Evolutionary conservation across 306 rosid species (phyloP), one percentile per base, ranked within the genome.

Genomic region (Castanopsis chinensis): DNA sequence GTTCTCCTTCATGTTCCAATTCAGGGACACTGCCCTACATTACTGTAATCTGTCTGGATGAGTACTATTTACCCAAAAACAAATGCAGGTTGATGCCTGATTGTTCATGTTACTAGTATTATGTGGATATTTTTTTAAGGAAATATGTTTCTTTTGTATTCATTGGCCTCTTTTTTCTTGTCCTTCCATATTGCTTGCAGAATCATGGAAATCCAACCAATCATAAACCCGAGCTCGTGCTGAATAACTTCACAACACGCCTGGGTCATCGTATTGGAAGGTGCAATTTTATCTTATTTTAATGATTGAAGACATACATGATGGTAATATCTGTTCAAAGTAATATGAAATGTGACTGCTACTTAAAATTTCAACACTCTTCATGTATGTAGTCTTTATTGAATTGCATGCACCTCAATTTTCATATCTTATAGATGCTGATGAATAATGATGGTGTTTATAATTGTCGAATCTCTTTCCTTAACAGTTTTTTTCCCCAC

Each of bases 191-290:
- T 65, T 81, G 72, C 71, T 69, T 84, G 81, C 87, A 95, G 99
- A 89, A 88, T 89, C 99, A 95, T 88, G 99, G 99, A 76, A 82
- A 73, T 72, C 99, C 99, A 77, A 95, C 99, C 33, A 79, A 88
- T 85, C 99, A 95, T 76, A 78, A 82, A 77, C 99, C 99, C 3
- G 99, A 93, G 92, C 92, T 95, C 84, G 92, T 95, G 30, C 74
- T 95, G 78, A 89, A 78, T 83, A 93, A 91, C 85, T 88, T 88
- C 72, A 86, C 97, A 37, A 93, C 99, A 79, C 96, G 96, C 53
- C 82, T 93, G 27, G 99, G 99, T 77, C 93, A 81, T 87, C 94
- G 99, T 52, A 3, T 95, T 71, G 99, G 98, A 88, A 93, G 99
- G 99, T 95, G 45, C 11, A 37, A 23, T 79, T 80, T 30, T 69